Percentiles rank a stretch among this genome's conserved stretches.
Conservation (phyloP, 331 rosid genomes). For the Ulmus americana region DNA sequence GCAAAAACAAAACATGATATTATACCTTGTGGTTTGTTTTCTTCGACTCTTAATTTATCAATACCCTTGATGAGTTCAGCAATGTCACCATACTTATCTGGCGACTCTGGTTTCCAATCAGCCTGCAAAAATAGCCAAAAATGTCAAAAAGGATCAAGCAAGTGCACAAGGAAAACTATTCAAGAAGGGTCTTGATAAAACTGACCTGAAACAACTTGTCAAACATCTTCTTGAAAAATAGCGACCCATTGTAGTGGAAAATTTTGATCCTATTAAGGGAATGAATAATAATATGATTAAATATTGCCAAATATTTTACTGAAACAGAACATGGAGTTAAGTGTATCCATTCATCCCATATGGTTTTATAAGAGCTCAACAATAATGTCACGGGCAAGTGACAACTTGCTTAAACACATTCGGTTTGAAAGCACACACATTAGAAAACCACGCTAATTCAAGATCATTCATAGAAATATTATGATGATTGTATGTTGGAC, state of each 20-base stretch:
- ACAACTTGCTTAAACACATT: not conserved
- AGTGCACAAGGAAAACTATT: slow-evolving; percentile 7
- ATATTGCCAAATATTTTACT: slow-evolving; percentile 4
- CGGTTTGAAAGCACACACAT: not conserved
- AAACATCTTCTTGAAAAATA: slow-evolving; percentile 84
- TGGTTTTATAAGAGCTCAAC: not conserved
- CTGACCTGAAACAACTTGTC: slow-evolving; percentile 87
- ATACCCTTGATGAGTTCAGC: slow-evolving; percentile 54
- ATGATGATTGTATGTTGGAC: not conserved
- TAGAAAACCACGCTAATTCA: not conserved
- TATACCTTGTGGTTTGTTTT: slow-evolving; percentile 60
- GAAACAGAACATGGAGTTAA: slow-evolving; percentile 1
- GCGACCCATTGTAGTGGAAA: slow-evolving; percentile 70
- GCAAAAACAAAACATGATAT: not conserved
- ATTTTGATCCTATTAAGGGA: slow-evolving; percentile 58
- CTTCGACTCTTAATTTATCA: slow-evolving; percentile 49
- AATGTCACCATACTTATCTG: slow-evolving; percentile 59
- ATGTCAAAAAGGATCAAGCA: not conserved
- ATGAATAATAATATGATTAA: slow-evolving; percentile 4
- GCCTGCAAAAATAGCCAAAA: slow-evolving; percentile 42
- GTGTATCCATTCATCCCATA: not conserved
- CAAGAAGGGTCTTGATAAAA: slow-evolving; percentile 22
- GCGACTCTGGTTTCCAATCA: slow-evolving; percentile 89
- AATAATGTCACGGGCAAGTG: too few relatives aligned
- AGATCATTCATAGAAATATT: not conserved